Conservation (phyloP, 2,329 filamentous ascomycete genomes). For the Nakataea oryzae region DNA sequence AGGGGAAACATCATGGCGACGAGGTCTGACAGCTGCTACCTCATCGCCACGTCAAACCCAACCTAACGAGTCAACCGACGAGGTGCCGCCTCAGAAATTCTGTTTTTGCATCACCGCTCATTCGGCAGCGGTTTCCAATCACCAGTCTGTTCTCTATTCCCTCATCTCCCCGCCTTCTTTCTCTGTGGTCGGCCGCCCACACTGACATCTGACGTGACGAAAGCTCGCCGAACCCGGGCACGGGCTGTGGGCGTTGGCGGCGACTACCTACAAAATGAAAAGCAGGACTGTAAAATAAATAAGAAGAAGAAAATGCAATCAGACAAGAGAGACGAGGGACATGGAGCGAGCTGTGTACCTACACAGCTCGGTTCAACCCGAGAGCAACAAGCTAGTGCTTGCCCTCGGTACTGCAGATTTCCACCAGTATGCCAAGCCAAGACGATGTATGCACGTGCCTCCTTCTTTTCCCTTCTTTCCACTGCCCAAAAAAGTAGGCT, state of each 20-base stretch:
- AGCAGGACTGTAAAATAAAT: background rate
- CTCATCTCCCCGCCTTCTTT: background rate
- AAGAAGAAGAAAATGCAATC: background rate
- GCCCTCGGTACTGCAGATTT: background rate
- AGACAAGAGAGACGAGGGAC: background rate
- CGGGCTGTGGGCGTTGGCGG: background rate
- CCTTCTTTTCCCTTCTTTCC: background rate
- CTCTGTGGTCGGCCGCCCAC: no score
- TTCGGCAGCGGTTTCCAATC: background rate
- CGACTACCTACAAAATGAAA: background rate
- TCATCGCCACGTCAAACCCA: background rate
- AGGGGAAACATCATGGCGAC: background rate
- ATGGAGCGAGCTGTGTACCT: background rate
- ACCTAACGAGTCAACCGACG: background rate
- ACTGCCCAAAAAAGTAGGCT: no score
- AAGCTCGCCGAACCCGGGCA: background rate
- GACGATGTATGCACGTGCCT: background rate
- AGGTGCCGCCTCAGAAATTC: background rate
- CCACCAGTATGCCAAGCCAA: background rate
- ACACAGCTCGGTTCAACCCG: background rate
- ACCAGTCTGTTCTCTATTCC: background rate
- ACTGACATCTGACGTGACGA: no score
- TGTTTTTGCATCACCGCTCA: background rate
- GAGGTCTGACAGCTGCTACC: background rate
- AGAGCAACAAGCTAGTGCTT: background rate